These are phyloP conservation scores for Cutaneotrichosporon curvatum DNA, from an alignment of 1,284 basidiomycete genomes.

Conservation along the genomic window DNA sequence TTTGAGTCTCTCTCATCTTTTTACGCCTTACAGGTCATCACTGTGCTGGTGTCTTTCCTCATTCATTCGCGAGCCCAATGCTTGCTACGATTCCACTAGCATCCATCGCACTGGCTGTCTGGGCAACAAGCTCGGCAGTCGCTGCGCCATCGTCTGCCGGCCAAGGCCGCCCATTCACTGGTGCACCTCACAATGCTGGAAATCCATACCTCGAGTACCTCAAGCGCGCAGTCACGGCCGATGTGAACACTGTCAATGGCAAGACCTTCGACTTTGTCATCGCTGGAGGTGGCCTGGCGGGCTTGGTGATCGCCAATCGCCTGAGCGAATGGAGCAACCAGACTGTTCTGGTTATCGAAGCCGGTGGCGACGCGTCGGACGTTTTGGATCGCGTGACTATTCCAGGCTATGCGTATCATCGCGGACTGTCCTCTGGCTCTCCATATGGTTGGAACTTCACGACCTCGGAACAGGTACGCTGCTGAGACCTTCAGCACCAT, in stretches of 20 bases:
- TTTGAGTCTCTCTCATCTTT: no score
- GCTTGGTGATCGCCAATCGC: conserved; percentile 62
- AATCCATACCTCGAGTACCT: conserved; percentile 28
- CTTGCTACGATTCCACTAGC: no score
- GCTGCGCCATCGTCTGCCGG: no score
- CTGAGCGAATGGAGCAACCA: conserved; percentile 60
- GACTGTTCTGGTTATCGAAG: conserved; percentile 66
- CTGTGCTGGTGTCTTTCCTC: no score
- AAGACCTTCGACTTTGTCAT: conserved; percentile 44
- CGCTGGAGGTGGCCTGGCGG: conserved; percentile 60
- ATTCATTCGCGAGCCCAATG: no score
- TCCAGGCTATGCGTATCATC: conserved; percentile 42
- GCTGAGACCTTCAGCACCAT: neutral
- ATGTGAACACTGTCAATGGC: conserved; percentile 27
- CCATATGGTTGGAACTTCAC: conserved; percentile 60
- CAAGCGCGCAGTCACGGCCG: conserved; percentile 23
- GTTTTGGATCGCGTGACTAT: conserved; percentile 48
- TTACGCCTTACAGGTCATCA: no score
- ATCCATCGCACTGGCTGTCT: no score
- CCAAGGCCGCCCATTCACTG: no score
- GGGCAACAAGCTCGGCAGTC: no score
- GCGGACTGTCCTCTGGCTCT: conserved; percentile 40
- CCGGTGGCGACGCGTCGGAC: conserved; percentile 57
- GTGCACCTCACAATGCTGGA: conserved; percentile 16
- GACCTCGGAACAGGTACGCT: conserved; percentile 51